Evolutionary conservation across 306 rosid genomes (phyloP), one percentile per base, ranked within the genome.

Genomic region (Begonia loranthoides): DNA sequence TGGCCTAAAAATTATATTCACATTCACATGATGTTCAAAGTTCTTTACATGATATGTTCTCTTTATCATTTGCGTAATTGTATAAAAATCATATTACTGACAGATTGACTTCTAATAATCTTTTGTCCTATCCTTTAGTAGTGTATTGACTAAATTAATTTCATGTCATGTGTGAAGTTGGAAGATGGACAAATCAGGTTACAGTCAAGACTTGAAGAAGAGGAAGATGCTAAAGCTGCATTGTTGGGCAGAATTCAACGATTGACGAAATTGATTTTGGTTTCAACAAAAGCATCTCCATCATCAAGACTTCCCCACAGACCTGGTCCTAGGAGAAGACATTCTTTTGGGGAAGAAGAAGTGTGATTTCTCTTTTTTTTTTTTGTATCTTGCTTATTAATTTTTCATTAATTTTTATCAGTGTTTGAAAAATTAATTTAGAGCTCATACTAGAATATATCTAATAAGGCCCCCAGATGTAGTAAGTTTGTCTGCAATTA

Each of bases 161-260:
- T 60, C 52, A 43, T 72, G 54, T 60, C 59, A 54, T 71, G 70
- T 65, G 67, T 28, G 65, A 66, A 92, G 99, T 79, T 92, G 69
- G 96, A 92, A 63, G 99, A 80, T 64, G 96, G 99, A 67, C 95
- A 80, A 73, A 82, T 75, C 70, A 87, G 73, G 71, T 72, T 92
- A 69, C 99, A 87, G 50, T 86, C 96, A 58, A 75, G 94, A 73
- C 66, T 92, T 88, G 99, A 92, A 77, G 83, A 92, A 79, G 99
- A 92, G 65, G 99, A 92, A 77, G 94, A 92, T 8, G 96, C 96
- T 40, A 92, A 83, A 73, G 93, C 93, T 69, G 99, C 99, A 68
- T 79, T 92, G 52, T 52, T 92, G 63, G 83, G 96, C 55, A 79
- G 96, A 87, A 92, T 92, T 69, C 99, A 92, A 62, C 77, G 96